phyloP scores from a whole-genome alignment of 2,329 filamentous ascomycete genomes.

The Fusarium piperis region DNA sequence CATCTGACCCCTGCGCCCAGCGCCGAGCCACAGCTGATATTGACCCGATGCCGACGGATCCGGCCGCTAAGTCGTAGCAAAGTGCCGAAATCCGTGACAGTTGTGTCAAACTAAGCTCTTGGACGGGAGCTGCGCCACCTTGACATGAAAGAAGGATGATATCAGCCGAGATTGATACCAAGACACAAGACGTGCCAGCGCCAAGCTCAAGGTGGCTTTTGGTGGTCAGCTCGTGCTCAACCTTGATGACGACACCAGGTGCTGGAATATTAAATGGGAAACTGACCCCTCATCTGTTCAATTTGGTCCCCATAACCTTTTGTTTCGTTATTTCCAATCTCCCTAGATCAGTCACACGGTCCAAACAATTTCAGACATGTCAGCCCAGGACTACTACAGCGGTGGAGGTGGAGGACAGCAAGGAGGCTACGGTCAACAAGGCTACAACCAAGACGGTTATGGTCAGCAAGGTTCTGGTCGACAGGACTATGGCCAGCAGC shows the following conservation, averaged over 20 bases:
- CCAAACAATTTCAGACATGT: slow-evolving; percentile 22
- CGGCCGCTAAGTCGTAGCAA: slow-evolving; percentile 28
- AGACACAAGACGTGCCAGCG: background rate
- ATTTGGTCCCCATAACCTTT: background rate
- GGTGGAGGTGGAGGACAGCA: slow-evolving; percentile 23
- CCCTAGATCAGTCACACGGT: background rate
- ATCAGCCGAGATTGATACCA: slow-evolving; percentile 27
- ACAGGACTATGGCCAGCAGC: slow-evolving; percentile 19
- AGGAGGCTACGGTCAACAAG: slow-evolving; percentile 15
- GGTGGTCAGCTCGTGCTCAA: background rate
- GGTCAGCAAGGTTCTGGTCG: slow-evolving; percentile 21
- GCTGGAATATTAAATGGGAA: slow-evolving; percentile 15
- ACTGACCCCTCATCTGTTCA: slow-evolving; percentile 4
- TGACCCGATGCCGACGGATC: slow-evolving; percentile 28
- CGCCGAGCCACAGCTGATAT: slow-evolving; percentile 16
- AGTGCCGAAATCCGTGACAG: slow-evolving; percentile 17
- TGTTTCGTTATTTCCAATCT: background rate
- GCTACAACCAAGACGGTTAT: slow-evolving; percentile 21
- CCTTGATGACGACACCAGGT: slow-evolving; percentile 18
- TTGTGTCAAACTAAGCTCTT: background rate
- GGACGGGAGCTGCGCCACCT: slow-evolving; percentile 24
- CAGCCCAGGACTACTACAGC: slow-evolving; percentile 39
- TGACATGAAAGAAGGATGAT: slow-evolving; percentile 22
- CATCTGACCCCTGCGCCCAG: background rate
- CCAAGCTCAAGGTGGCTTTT: slow-evolving; percentile 5